Base-by-base conservation (phyloP, 1,284 basidiomycete species). In the Kwoniella shivajii region DNA sequence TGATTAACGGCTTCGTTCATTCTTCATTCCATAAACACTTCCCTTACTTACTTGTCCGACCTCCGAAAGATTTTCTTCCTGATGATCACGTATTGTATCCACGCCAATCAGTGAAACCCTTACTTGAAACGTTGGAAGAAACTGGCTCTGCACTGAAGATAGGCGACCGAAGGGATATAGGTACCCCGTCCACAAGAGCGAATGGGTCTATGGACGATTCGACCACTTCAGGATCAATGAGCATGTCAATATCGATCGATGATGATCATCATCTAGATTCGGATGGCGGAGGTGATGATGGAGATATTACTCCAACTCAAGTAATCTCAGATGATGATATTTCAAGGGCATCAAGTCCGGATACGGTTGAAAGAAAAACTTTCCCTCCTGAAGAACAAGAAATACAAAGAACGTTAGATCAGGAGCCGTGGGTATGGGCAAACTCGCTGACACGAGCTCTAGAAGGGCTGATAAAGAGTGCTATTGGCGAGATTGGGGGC, bases 1-100 rank as follows among this genome's bases (percentile, higher is more conserved):
- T 74, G 63, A 56, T 63, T 33, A 66, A 70, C 41, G 72, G 72
- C 5, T 75, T 76, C 27, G 53, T 68, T 14, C 31, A 57, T 14
- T 67, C 68, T 0, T 57, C 57, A 2, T 63, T 76, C 47, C 61
- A 57, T 3, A 22, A 27, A 0, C 67, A 72, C 63, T 72, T 75
- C 37, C 71, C 72, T 18, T 53, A 61, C 27, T 41, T 62, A 4
- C 53, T 51, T 20, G 29, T 38, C 10, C 56, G 61, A 33, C 65
- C 65, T 10, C 56, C 65, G 3, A 50, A 52, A 36, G 61, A 65
- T 31, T 14, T 14, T 6, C 30, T 65, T 10, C 55, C 61, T 7
- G 38, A 42, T 7, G 50, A 41, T 7, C 29, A 39, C 14, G 10
- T 24, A 14, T 29, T 20, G 16, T 46, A 52, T 26, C 57, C 52